Evolutionary conservation across 2,329 filamentous ascomycete genomes (phyloP).

Genomic region (Ophiostoma montium): DNA sequence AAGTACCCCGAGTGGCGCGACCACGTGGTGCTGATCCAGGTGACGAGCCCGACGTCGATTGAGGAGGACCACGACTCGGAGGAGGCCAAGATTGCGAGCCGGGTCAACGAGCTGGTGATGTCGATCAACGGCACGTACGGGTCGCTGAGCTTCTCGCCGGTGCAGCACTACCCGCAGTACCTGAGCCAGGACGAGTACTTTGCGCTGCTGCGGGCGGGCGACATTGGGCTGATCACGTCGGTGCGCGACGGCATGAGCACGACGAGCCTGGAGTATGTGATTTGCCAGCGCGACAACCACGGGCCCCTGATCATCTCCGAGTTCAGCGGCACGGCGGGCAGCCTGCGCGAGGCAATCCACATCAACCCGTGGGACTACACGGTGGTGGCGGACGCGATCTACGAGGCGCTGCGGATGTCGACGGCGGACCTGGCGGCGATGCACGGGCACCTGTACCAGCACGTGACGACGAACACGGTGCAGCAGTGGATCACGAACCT

Average conservation of each 20-base stretch:
- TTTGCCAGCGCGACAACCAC: slow-evolving; percentile 77
- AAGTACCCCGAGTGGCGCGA: slow-evolving; percentile 84
- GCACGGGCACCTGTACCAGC: slow-evolving; percentile 63
- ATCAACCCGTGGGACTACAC: slow-evolving; percentile 93
- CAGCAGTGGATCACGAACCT: slow-evolving; percentile 75
- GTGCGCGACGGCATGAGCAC: slow-evolving; percentile 98
- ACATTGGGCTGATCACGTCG: slow-evolving; percentile 88
- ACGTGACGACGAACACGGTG: slow-evolving; percentile 76
- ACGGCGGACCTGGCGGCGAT: slow-evolving; percentile 49
- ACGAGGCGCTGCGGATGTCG: slow-evolving; percentile 67
- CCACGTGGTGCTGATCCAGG: slow-evolving; percentile 85
- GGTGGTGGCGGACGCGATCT: slow-evolving; percentile 71
- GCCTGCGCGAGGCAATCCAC: slow-evolving; percentile 72
- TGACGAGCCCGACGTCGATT: slow-evolving; percentile 74
- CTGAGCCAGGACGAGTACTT: slow-evolving; percentile 85
- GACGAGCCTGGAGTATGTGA: slow-evolving; percentile 84
- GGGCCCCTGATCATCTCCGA: slow-evolving; percentile 89
- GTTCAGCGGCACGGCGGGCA: slow-evolving; percentile 87
- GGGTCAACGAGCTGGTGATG: slow-evolving; percentile 80
- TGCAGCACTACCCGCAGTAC: slow-evolving; percentile 92
- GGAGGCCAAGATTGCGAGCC: slow-evolving; percentile 69
- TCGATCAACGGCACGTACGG: slow-evolving; percentile 87
- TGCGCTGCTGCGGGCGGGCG: slow-evolving; percentile 75
- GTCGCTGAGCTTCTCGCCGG: slow-evolving; percentile 74
- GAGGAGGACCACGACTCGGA: slow-evolving; percentile 65